Evolutionary conservation across 768 basidiomycete species (phyloP).

Genomic region (Lactarius akahatsu): DNA sequence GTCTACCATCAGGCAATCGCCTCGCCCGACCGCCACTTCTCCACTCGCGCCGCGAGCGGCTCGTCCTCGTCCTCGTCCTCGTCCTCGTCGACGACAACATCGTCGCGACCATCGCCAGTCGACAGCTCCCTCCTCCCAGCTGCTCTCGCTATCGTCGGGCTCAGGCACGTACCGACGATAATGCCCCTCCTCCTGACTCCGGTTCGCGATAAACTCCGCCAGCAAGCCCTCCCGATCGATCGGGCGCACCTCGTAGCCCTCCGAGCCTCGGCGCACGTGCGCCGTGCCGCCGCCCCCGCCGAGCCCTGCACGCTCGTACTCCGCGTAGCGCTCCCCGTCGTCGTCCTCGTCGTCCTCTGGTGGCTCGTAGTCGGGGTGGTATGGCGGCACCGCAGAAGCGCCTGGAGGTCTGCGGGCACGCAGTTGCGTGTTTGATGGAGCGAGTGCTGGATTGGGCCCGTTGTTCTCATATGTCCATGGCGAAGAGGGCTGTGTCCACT

Average conservation of each 20-base stretch:
- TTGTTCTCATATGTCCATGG: slow-evolving; percentile 89
- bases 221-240: slow-evolving; percentile 66
- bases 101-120: neutral
- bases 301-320: slow-evolving; percentile 28
- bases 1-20: slow-evolving; percentile 33
- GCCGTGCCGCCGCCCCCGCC: slow-evolving; percentile 1
- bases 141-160: slow-evolving; percentile 3
- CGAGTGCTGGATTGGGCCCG: slow-evolving; percentile 70
- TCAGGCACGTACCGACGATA: slow-evolving; percentile 70
- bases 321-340: slow-evolving; percentile 23
- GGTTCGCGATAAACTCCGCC: slow-evolving; percentile 50
- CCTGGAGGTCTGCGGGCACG: slow-evolving; percentile 34
- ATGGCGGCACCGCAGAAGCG: slow-evolving; percentile 61
- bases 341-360: slow-evolving; percentile 35
- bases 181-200: slow-evolving; percentile 55
- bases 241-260: slow-evolving; percentile 74
- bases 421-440: slow-evolving; percentile 46
- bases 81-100: slow-evolving; percentile 36
- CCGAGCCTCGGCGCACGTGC: slow-evolving; percentile 67
- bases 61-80: slow-evolving; percentile 48
- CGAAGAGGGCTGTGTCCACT: slow-evolving; percentile 52
- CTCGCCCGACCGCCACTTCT: slow-evolving; percentile 32
- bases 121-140: neutral
- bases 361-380: slow-evolving; percentile 67
- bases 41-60: slow-evolving; percentile 32